Evolutionary conservation across 495 filamentous ascomycete genomes (phyloP).

Genomic region (Annulohypoxylon maeteangense): DNA sequence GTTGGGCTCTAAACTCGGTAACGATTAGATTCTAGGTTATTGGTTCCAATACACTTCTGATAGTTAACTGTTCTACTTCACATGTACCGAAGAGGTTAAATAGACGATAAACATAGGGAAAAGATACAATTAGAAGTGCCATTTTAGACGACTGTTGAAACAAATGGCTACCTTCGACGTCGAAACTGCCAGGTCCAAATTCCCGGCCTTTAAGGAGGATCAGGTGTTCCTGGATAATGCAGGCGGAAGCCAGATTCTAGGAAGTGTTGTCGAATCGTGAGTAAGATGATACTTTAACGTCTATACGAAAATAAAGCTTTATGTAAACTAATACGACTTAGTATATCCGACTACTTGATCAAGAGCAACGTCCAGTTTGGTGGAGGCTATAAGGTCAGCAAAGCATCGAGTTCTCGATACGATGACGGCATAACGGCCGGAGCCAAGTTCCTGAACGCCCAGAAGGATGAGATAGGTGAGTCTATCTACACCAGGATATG

Average conservation of each 20-base stretch:
- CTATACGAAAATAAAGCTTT: background rate
- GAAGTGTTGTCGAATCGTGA: slow-evolving; percentile 71
- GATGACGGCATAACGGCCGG: slow-evolving; percentile 66
- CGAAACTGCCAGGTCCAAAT: slow-evolving; percentile 63
- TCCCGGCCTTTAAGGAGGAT: slow-evolving; percentile 71
- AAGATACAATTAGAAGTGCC: background rate
- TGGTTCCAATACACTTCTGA: background rate
- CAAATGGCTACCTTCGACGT: slow-evolving; percentile 58
- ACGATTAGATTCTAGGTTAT: slow-evolving; percentile 18
- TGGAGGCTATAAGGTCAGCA: slow-evolving; percentile 67
- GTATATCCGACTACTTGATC: slow-evolving; percentile 71
- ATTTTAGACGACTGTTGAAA: background rate
- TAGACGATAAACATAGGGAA: background rate
- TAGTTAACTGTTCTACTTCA: background rate
- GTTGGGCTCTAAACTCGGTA: slow-evolving; percentile 1
- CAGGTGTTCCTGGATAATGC: slow-evolving; percentile 82
- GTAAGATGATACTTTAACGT: slow-evolving; percentile 25
- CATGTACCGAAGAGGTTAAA: background rate
- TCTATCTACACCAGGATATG: background rate
- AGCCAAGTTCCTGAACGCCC: slow-evolving; percentile 74
- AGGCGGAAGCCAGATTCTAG: slow-evolving; percentile 75
- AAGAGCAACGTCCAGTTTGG: slow-evolving; percentile 79
- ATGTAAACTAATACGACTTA: slow-evolving; percentile 41
- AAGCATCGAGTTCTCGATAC: slow-evolving; percentile 66
- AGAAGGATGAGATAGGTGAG: slow-evolving; percentile 67